Conservation (phyloP, 768 basidiomycete species). For the Lentinula boryana region DNA sequence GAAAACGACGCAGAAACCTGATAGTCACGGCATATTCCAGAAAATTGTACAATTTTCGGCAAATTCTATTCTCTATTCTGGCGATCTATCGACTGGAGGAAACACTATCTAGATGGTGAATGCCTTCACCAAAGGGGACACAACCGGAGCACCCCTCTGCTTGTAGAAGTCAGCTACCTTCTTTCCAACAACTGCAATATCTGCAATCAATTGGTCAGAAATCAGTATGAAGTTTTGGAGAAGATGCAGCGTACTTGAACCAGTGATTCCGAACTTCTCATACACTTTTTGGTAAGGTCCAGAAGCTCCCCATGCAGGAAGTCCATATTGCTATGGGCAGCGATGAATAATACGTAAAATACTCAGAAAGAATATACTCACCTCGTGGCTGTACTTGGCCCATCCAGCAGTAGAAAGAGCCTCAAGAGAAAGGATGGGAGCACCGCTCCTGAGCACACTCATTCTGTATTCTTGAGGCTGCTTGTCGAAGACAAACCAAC, state of each 20-base stretch:
- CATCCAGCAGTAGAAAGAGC: constrained; percentile 80
- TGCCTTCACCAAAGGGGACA: constrained; percentile 78
- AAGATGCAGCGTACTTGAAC: constrained; percentile 45
- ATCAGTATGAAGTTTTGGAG: neutral
- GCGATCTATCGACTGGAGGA: neutral
- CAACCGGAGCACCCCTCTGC: constrained; percentile 59
- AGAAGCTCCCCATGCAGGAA: constrained; percentile 78
- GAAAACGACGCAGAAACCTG: too few relatives aligned
- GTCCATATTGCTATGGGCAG: constrained; percentile 55
- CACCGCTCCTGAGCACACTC: constrained; percentile 82
- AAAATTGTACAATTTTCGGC: neutral
- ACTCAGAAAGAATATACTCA: constrained; percentile 15
- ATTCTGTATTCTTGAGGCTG: constrained; percentile 77
- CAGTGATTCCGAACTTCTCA: constrained; percentile 85
- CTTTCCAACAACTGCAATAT: constrained; percentile 77
- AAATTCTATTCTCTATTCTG: neutral
- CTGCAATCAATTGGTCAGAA: constrained; percentile 22
- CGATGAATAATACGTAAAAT: constrained; percentile 7
- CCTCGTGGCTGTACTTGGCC: constrained; percentile 87
- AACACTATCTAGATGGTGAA: constrained; percentile 21
- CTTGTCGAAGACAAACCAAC: constrained; percentile 82
- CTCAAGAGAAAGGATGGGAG: constrained; percentile 86
- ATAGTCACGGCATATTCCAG: too few relatives aligned
- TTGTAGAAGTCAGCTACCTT: constrained; percentile 88
- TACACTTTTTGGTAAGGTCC: constrained; percentile 90